Conservation (phyloP, 129 eudicot species). For the Kitagawia praeruptora region DNA sequence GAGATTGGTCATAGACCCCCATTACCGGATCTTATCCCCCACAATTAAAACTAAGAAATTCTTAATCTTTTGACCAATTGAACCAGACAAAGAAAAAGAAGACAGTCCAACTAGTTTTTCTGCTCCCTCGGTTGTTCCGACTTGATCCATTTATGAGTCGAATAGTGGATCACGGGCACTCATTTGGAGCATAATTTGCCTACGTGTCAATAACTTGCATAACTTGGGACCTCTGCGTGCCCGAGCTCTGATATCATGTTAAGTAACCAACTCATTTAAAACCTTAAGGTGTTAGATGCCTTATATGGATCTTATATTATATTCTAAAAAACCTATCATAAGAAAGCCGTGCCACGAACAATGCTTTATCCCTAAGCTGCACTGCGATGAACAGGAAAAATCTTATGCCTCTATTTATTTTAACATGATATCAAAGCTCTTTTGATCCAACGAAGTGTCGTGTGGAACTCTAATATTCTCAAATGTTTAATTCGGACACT, state of each 20-base stretch:
- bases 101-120: background rate
- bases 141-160: background rate
- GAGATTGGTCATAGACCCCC: background rate
- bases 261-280: no score
- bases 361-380: background rate
- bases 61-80: background rate
- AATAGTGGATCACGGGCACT: no score
- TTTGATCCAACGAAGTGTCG: background rate
- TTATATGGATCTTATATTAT: no score
- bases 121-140: background rate
- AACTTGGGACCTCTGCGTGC: no score
- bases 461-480: background rate
- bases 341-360: background rate
- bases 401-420: background rate
- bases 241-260: no score
- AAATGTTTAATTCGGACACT: background rate
- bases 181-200: no score
- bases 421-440: constrained; percentile 18
- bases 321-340: background rate
- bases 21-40: background rate
- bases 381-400: background rate
- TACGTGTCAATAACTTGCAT: no score
- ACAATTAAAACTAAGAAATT: background rate
- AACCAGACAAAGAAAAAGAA: background rate
- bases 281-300: no score